phyloP scores from a whole-genome alignment of 768 basidiomycete genomes.

The Agaricus bisporus region DNA sequence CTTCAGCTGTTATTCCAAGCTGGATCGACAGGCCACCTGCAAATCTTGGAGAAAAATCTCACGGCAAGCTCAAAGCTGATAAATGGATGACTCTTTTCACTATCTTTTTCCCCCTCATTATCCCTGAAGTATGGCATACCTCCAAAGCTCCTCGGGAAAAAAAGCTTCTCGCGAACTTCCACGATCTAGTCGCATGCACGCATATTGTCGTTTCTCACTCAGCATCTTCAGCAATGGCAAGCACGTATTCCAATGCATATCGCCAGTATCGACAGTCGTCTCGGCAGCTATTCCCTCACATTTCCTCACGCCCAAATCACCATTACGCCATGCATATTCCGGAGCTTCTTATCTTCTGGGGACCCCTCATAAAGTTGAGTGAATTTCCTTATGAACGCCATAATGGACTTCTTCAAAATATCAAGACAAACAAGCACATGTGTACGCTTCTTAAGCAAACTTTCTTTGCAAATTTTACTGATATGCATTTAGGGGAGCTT shows the following conservation, averaged over 20 bases:
- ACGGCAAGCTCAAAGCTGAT: constrained; percentile 20
- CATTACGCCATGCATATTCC: constrained; percentile 19
- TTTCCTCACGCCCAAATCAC: constrained; percentile 16
- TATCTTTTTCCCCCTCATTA: constrained; percentile 16
- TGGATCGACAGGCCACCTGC: constrained; percentile 18
- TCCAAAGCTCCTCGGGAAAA: neutral
- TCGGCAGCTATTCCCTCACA: constrained; percentile 13
- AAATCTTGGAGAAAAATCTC: constrained; percentile 17
- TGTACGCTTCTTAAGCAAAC: constrained; percentile 6
- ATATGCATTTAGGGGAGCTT: constrained; percentile 1
- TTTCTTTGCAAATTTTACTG: neutral
- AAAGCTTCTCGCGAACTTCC: constrained; percentile 16
- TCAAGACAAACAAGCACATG: constrained; percentile 16
- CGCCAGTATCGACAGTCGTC: constrained; percentile 14
- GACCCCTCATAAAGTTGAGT: constrained; percentile 14
- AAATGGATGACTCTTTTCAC: constrained; percentile 16
- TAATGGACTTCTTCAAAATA: constrained; percentile 17
- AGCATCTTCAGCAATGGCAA: constrained; percentile 11
- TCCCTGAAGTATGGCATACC: constrained; percentile 16
- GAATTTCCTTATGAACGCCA: constrained; percentile 15
- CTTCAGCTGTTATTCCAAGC: neutral
- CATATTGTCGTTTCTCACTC: constrained; percentile 16
- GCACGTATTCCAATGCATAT: constrained; percentile 4
- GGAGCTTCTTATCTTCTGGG: constrained; percentile 15
- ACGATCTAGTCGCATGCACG: constrained; percentile 16